Percentiles rank a stretch among this genome's conserved stretches.
These are phyloP conservation scores for Clarireedia monteithiana DNA, from an alignment of 2,329 filamentous ascomycete species.

Conservation along the genomic window DNA sequence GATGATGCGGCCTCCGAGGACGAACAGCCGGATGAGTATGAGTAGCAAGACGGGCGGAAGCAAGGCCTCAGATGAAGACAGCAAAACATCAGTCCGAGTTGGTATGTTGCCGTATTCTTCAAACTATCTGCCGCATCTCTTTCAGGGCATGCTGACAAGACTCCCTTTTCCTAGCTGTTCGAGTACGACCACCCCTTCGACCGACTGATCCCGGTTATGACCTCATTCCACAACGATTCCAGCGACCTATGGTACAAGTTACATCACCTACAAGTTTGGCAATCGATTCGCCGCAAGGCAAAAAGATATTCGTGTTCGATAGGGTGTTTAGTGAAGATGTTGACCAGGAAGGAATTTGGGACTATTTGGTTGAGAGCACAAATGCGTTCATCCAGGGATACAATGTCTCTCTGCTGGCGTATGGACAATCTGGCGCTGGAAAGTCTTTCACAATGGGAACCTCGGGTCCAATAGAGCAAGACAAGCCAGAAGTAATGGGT, in stretches of 20 bases:
- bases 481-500: conserved; percentile 69
- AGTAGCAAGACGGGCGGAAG: conserved; percentile 72
- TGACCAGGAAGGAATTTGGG: conserved; percentile 84
- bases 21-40: conserved; percentile 80
- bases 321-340: conserved; percentile 82
- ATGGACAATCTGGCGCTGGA: conserved; percentile 93
- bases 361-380: conserved; percentile 87
- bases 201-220: conserved; percentile 86
- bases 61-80: conserved; percentile 82
- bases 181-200: conserved; percentile 80
- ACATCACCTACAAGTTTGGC: conserved; percentile 76
- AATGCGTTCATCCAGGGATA: conserved; percentile 89
- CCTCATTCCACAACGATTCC: conserved; percentile 91
- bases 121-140: background rate
- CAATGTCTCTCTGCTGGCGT: conserved; percentile 95
- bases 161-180: conserved; percentile 57
- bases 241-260: conserved; percentile 84
- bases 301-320: conserved; percentile 95
- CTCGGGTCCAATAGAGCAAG: conserved; percentile 73
- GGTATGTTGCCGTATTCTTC: conserved; percentile 52
- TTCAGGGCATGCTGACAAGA: conserved; percentile 4
- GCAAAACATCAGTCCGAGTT: conserved; percentile 89
- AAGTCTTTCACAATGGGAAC: conserved; percentile 99
- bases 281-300: conserved; percentile 85
- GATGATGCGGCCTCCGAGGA: conserved; percentile 68